A percentile compares a stretch with the other conserved stretches of the same genome.
Conservation (phyloP, 2,329 filamentous ascomycete genomes). For the Aureobasidium musti region DNA sequence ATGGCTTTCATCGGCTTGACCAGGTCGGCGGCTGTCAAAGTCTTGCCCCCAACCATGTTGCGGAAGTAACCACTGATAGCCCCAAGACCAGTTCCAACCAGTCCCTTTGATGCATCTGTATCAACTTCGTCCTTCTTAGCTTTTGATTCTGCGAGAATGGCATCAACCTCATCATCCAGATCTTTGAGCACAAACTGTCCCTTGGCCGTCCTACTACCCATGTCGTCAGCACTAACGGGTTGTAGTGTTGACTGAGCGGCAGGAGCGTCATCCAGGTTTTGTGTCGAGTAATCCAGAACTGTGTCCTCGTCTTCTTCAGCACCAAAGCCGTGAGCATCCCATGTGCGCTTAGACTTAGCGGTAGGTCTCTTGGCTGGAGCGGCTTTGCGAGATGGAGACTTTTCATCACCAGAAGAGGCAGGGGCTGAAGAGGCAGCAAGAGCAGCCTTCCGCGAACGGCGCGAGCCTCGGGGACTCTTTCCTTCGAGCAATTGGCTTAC, state of each 20-base stretch:
- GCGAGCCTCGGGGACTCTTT: slow-evolving; percentile 75
- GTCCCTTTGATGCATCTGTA: slow-evolving; percentile 55
- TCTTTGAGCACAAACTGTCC: slow-evolving; percentile 95
- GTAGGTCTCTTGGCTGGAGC: slow-evolving; percentile 52
- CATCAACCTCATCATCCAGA: slow-evolving; percentile 88
- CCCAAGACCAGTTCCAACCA: slow-evolving; percentile 77
- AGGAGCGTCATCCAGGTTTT: slow-evolving; percentile 56
- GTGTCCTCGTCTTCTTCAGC: slow-evolving; percentile 78
- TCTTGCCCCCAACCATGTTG: slow-evolving; percentile 94
- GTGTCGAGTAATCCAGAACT: slow-evolving; percentile 85
- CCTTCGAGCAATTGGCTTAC: slow-evolving; percentile 68
- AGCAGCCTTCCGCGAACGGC: slow-evolving; percentile 73
- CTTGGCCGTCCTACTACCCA: slow-evolving; percentile 81
- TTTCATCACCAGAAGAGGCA: slow-evolving; percentile 83
- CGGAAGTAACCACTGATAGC: slow-evolving; percentile 87
- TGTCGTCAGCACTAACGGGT: slow-evolving; percentile 73
- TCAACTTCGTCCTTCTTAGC: slow-evolving; percentile 59
- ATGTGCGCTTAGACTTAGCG: slow-evolving; percentile 83
- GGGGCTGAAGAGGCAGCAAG: slow-evolving; percentile 57
- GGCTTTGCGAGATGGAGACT: slow-evolving; percentile 33
- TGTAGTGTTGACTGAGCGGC: slow-evolving; percentile 64
- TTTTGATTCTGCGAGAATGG: slow-evolving; percentile 80
- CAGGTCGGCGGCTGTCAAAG: slow-evolving; percentile 58
- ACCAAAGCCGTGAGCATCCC: slow-evolving; percentile 85
- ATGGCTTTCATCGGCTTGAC: slow-evolving; percentile 92